Conservation (phyloP, 257 asterid species). For the Nicotiana attenuata region DNA sequence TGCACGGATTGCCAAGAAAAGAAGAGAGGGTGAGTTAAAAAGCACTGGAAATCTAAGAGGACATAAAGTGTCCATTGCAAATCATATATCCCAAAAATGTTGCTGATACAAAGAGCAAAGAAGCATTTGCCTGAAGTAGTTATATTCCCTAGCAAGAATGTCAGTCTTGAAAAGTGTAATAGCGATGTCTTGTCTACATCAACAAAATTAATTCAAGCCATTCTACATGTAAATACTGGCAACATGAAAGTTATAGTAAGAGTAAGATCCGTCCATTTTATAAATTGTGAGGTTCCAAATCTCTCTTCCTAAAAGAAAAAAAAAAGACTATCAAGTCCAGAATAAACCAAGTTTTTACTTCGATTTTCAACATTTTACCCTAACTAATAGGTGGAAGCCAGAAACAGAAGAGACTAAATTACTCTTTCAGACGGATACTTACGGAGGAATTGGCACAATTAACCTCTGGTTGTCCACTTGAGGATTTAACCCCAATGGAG, state of each 20-base stretch:
- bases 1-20: slow-evolving; percentile 17
- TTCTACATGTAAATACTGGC: neutral
- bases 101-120: neutral
- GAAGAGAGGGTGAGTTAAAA: slow-evolving; percentile 9
- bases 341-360: neutral
- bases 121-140: neutral
- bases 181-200: neutral
- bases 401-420: neutral
- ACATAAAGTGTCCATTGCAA: neutral
- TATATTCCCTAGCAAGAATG: neutral
- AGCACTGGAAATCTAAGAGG: neutral
- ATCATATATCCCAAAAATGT: neutral
- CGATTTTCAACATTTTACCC: neutral
- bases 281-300: neutral
- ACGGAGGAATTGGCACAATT: slow-evolving; percentile 88
- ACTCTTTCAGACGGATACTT: slow-evolving; percentile 25
- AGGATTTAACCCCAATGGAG: slow-evolving; percentile 93
- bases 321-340: neutral
- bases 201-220: neutral
- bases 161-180: neutral
- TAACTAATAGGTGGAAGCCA: neutral
- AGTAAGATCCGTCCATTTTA: neutral
- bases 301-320: too few species aligned
- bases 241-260: neutral
- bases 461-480: slow-evolving; percentile 63